A percentile compares a stretch with the other conserved stretches of the same genome.
phyloP scores from a whole-genome alignment of 1,284 basidiomycete genomes.

The Exobasidium cylindrosporum region DNA sequence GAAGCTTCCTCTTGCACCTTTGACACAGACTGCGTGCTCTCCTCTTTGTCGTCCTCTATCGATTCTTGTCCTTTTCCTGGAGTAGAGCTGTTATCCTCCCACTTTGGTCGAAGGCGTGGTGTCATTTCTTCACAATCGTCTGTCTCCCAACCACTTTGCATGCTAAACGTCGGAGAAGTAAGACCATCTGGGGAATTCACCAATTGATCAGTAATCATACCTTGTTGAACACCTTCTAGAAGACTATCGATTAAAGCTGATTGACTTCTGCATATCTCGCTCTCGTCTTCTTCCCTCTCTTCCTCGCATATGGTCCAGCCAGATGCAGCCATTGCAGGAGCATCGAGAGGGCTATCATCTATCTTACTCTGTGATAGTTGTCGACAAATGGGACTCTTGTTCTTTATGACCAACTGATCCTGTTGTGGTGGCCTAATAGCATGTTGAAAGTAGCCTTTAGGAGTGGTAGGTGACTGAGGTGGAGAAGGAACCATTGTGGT shows the following conservation, averaged over 20 bases:
- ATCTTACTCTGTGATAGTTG: not conserved
- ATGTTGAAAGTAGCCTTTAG: not conserved
- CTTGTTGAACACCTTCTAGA: not conserved
- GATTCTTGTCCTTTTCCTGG: not conserved
- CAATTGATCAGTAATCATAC: not conserved
- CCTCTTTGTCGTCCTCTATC: not conserved
- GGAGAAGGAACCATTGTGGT: not conserved
- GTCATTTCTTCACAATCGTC: not conserved
- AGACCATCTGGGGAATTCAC: not conserved
- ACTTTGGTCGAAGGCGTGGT: not conserved
- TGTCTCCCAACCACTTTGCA: not conserved
- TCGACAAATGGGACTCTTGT: not conserved
- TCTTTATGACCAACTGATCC: not conserved
- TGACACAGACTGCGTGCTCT: not conserved
- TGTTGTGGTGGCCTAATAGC: not conserved
- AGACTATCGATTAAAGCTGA: not conserved
- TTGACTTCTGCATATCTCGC: not conserved
- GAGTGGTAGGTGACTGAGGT: not conserved
- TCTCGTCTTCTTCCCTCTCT: not conserved
- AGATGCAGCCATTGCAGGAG: not conserved
- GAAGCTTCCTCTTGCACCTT: no score
- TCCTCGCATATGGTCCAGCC: not conserved
- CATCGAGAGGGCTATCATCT: not conserved
- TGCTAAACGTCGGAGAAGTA: not conserved
- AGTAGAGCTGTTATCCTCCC: not conserved